Evolutionary conservation across 805 yeast genomes (phyloP), one percentile per base, ranked within the genome.

Genomic region (Kodamaea sagamina): DNA sequence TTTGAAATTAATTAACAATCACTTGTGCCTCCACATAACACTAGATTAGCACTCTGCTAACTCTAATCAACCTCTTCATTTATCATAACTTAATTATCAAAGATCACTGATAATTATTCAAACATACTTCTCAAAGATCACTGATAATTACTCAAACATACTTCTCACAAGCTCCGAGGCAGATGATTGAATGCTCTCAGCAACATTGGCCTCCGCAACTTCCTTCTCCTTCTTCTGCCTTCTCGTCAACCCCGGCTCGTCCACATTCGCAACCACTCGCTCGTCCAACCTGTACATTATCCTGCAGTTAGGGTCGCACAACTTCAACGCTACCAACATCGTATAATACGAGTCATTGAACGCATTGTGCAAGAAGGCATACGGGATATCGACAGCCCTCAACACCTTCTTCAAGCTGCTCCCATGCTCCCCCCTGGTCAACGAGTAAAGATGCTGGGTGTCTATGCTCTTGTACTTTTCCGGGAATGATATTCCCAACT

Each of bases 341-440:
- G 89, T 84, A 49, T 72, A 81, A 52, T 80, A 78, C 5, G 87
- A 79, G 58, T 84, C 90, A 53, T 84, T 84, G 2, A 82, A 86
- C 1, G 86, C 89, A 55, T 84, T 84, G 57, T 84, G 89, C 36
- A 84, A 62, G 49, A 68, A 72, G 0, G 81, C 73, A 53, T 79
- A 80, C 1, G 86, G 85, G 4, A 84, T 68, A 19, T 66, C 63
- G 39, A 78, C 61, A 37, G 69, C 55, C 31, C 75, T 58, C 12
- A 82, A 62, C 0, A 77, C 57, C 15, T 71, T 73, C 11, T 77
- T 69, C 34, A 84, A 56, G 6, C 74, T 65, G 3, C 71, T 63
- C 4, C 77, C 76, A 26, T 63, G 54, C 7, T 52, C 53, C 1
- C 80, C 75, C 45, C 67, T 71, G 3, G 74, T 61, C 2, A 59